Conservation (phyloP, 108 stramenopile genomes). For the Aurantiochytrium sp. region DNA sequence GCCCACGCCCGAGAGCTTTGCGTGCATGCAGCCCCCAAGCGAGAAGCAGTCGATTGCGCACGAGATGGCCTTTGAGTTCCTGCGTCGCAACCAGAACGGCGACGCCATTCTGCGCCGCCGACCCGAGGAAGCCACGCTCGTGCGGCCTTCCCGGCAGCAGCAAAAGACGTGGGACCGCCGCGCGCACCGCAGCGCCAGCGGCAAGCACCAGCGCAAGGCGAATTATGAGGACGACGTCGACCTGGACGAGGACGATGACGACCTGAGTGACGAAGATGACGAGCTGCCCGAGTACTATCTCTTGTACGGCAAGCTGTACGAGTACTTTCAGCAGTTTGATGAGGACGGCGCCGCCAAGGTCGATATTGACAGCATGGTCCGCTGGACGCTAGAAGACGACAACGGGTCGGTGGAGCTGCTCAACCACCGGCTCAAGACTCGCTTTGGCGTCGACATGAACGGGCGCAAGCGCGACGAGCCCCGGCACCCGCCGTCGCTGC, state of each 20-base stretch:
- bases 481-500: neutral
- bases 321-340: neutral
- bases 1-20: neutral
- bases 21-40: neutral
- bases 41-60: neutral
- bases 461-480: neutral
- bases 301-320: neutral
- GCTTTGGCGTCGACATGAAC: neutral
- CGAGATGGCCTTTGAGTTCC: neutral
- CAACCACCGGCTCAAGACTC: neutral
- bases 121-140: neutral
- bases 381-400: neutral
- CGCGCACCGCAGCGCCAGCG: too few relatives aligned
- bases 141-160: too few relatives aligned
- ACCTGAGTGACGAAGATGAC: neutral
- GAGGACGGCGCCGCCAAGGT: neutral
- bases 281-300: neutral
- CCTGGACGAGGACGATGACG: too few relatives aligned
- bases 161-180: too few relatives aligned
- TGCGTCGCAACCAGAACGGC: neutral
- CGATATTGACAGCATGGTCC: neutral
- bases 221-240: too few relatives aligned
- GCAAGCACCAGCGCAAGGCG: too few relatives aligned
- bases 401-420: neutral
- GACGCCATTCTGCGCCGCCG: neutral